Base-by-base conservation (phyloP, 768 basidiomycete genomes). In the Crucibulum laeve region DNA sequence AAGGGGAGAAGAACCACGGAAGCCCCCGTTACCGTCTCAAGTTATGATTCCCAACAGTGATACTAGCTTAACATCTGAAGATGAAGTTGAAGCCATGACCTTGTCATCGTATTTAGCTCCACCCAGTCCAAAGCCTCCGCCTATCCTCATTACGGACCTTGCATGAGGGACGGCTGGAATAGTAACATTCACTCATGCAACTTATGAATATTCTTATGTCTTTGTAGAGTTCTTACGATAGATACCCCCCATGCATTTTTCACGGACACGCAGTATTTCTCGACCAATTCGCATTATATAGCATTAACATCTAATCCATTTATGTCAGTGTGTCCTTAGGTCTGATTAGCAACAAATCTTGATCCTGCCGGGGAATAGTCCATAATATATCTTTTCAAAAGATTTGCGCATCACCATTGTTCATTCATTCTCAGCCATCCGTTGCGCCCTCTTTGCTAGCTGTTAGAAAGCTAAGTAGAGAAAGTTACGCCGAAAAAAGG, bases 381-480 rank as follows among this genome's bases (percentile, higher is more conserved):
- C n/a, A n/a, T n/a, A n/a, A n/a, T n/a, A n/a, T n/a, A n/a, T n/a
- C n/a, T n/a, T n/a, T n/a, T n/a, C n/a, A n/a, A n/a, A n/a, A n/a
- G n/a, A n/a, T n/a, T n/a, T n/a, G n/a, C n/a, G n/a, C n/a, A n/a
- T n/a, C n/a, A n/a, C n/a, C n/a, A n/a, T n/a, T n/a, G n/a, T 39
- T 53, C 38, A 64, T 52, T 69, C 69, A 41, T 73, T 70, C 32
- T 77, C 77, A 15, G 68, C 67, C 50, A 79, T 71, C 54, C 67
- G 73, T 59, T 91, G 87, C 1, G 88, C 87, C 19, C 89, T 82
- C 60, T 72, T 87, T 17, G 87, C 87, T 43, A 91, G 62, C 88
- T 91, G 44, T 42, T 13, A 34, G 37, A 40, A 51, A 23, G n/a
- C 30, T 25, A 48, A 19, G 13, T 17, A 41, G 26, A 21, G 8